These are phyloP conservation scores for Capronia coronata DNA, from an alignment of 2,329 filamentous ascomycete genomes.

Conservation along the genomic window DNA sequence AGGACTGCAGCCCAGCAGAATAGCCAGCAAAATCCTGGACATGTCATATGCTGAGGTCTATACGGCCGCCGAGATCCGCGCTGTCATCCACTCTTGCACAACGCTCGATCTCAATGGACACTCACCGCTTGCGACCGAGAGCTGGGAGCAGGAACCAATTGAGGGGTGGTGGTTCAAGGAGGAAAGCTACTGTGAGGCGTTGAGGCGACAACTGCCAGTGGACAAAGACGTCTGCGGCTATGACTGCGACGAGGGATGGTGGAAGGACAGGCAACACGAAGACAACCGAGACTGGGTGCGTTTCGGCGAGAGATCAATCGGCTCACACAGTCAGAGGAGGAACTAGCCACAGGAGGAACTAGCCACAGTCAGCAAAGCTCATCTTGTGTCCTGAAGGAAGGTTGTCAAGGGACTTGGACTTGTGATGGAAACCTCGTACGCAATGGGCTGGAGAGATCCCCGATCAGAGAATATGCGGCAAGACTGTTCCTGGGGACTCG, in stretches of 20 bases:
- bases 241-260: constrained; percentile 13
- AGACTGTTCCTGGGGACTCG: no score
- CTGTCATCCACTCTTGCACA: constrained; percentile 8
- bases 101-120: constrained; percentile 2
- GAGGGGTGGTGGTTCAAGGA: constrained; percentile 18
- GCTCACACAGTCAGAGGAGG: background rate
- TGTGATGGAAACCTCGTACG: no score
- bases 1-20: background rate
- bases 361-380: no score
- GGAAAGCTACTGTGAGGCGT: constrained; percentile 12
- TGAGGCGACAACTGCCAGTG: constrained; percentile 9
- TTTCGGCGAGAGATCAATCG: background rate
- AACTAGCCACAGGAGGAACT: background rate
- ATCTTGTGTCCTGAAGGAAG: no score
- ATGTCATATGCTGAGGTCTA: constrained; percentile 4
- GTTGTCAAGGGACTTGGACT: no score
- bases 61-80: background rate
- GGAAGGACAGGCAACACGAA: constrained; percentile 4
- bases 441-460: no score
- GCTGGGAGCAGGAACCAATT: constrained; percentile 16
- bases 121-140: constrained; percentile 6
- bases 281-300: constrained; percentile 10
- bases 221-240: constrained; percentile 8
- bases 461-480: no score
- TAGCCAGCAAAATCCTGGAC: background rate